Evolutionary conservation across 345 rosid species (phyloP).

Genomic region (Microthlaspi erraticum): DNA sequence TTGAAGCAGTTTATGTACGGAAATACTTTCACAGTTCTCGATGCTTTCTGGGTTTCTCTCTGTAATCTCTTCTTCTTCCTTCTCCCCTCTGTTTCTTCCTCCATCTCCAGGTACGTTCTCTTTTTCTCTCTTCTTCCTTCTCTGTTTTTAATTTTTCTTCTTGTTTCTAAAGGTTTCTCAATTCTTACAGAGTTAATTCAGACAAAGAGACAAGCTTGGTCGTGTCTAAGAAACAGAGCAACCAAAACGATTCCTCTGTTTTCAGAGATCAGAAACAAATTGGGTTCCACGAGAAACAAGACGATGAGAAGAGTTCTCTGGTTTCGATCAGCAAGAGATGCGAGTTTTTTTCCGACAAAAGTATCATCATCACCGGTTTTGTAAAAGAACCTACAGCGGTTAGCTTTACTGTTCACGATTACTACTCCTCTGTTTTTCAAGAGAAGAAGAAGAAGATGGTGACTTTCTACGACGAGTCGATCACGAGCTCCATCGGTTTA

Average conservation of each 20-base stretch:
- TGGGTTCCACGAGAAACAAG: background rate
- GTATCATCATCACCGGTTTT: conserved; percentile 51
- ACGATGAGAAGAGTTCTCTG: conserved; percentile 31
- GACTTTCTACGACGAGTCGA: conserved; percentile 16
- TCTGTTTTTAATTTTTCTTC: background rate
- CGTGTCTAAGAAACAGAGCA: conserved; percentile 11
- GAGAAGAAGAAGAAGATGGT: conserved; percentile 36
- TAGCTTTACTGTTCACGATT: conserved; percentile 53
- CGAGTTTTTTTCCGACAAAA: conserved; percentile 47
- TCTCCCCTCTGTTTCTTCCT: conserved; percentile 40
- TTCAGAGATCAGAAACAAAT: conserved; percentile 15
- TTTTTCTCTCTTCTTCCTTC: background rate
- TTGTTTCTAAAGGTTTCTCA: conserved; percentile 16
- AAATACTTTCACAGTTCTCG: conserved; percentile 44
- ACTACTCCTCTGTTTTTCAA: conserved; percentile 19
- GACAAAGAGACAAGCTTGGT: conserved; percentile 33
- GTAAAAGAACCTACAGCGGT: conserved; percentile 55
- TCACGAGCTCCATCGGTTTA: conserved; percentile 15
- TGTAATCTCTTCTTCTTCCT: conserved; percentile 51
- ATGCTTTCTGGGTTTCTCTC: conserved; percentile 58
- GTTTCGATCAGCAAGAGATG: conserved; percentile 44
- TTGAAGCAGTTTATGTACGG: conserved; percentile 46
- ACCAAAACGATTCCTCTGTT: conserved; percentile 30
- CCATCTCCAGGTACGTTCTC: conserved; percentile 52
- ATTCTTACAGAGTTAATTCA: conserved; percentile 37